phyloP scores from a whole-genome alignment of 805 yeast genomes.

The Candida qinlingensis region DNA sequence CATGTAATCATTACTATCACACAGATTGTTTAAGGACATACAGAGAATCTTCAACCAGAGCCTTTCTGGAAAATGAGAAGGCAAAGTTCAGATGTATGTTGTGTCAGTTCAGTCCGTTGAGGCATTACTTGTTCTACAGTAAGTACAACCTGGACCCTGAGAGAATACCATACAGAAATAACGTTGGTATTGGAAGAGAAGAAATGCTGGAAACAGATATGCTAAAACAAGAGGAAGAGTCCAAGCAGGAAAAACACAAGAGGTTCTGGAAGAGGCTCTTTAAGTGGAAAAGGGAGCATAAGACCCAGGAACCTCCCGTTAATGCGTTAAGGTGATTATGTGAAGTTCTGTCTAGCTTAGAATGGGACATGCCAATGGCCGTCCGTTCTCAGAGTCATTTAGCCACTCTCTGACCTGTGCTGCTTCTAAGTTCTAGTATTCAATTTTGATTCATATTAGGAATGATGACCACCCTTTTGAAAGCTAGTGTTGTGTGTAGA shows the following conservation, averaged over 20 bases:
- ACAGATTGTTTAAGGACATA: conserved; percentile 1
- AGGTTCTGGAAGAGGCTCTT: neutral
- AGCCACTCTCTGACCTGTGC: too few relatives aligned
- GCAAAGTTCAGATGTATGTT: conserved; percentile 2
- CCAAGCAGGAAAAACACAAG: neutral
- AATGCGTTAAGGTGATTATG: too few relatives aligned
- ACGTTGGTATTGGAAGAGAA: neutral
- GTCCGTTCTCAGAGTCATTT: too few relatives aligned
- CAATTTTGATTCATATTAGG: neutral
- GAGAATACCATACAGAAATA: neutral
- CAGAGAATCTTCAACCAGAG: neutral
- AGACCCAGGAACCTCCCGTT: too few relatives aligned
- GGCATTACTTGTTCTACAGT: conserved; percentile 2
- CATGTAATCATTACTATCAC: conserved; percentile 9
- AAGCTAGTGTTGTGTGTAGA: neutral
- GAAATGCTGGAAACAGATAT: neutral
- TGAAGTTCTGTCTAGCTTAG: too few relatives aligned
- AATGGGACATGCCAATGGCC: too few relatives aligned
- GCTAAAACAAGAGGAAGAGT: neutral
- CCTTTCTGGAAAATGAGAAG: too few relatives aligned
- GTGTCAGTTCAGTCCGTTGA: conserved; percentile 2
- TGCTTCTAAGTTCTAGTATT: neutral
- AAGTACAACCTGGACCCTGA: neutral
- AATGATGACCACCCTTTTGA: neutral
- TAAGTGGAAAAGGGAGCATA: neutral